phyloP scores from a whole-genome alignment of 495 filamentous ascomycete species.

The Rostrohypoxylon terebratum region DNA sequence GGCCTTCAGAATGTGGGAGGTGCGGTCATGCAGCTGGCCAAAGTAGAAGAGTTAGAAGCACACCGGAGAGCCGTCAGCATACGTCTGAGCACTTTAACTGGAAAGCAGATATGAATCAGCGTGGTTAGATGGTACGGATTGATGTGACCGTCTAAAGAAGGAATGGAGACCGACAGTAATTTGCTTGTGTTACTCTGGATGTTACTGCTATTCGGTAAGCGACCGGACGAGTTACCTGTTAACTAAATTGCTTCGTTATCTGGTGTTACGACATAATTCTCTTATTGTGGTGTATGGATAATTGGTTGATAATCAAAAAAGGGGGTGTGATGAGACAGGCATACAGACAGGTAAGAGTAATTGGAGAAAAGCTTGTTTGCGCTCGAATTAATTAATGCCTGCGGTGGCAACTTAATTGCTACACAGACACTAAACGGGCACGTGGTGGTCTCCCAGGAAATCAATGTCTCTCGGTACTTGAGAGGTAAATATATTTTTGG shows the following conservation, averaged over 20 bases:
- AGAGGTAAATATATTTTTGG: conserved; percentile 25
- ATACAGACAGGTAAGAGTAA: conserved; percentile 9
- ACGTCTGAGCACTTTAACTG: conserved; percentile 61
- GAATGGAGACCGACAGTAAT: background rate
- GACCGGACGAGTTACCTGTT: background rate
- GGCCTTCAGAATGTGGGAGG: conserved; percentile 83
- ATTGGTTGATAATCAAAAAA: conserved; percentile 17
- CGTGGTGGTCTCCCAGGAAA: background rate
- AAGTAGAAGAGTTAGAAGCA: conserved; percentile 94
- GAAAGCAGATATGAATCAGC: conserved; percentile 18
- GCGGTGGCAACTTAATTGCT: conserved; percentile 3
- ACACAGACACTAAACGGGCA: background rate
- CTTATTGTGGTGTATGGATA: conserved; percentile 8
- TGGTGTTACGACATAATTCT: background rate
- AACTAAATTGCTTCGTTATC: background rate
- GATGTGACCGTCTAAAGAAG: background rate
- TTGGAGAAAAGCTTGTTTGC: conserved; percentile 13
- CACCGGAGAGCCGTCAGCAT: conserved; percentile 93
- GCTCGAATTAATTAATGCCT: background rate
- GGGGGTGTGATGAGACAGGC: conserved; percentile 14
- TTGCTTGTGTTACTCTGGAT: background rate
- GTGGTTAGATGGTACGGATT: background rate
- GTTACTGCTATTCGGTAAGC: conserved; percentile 1
- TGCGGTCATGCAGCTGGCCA: conserved; percentile 93
- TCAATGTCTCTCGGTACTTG: conserved; percentile 5